Evolutionary conservation across 164 flowering plant species (phyloP), one percentile per base, ranked within the genome.

Genomic region (Vitis rotundifolia): DNA sequence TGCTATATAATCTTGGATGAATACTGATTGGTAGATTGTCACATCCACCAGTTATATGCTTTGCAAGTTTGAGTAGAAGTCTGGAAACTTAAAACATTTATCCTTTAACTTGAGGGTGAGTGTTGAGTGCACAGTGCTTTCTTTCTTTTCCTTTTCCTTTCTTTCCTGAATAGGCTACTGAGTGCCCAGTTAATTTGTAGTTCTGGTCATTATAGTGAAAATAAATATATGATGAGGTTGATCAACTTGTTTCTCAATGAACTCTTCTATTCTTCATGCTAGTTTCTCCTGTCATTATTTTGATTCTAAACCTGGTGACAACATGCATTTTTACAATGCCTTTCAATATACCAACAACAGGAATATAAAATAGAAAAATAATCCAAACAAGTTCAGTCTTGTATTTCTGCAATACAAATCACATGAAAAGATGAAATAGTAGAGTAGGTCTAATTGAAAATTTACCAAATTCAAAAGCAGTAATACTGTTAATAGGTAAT

Each of bases 381-480:
- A 53, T 53, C n/a, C 56, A 13, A 3, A 16, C 3, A 16, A 18
- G 26, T 18, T 19, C 6, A n/a, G 14, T 13, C 0, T 53, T 14
- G 56, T 49, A 3, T 15, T 44, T 47, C 67, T 18, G 31, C 53
- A 18, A 19, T 9, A 19, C 22, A 37, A 37, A 37, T 37, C 44
- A 37, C 44, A 37, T 37, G 22, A 11, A 54, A 26, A 49, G 22
- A 61, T 13, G 1, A 60, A 53, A 64, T 48, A 64, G 62, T 19
- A 22, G 14, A 9, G 37, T 47, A 15, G 68, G 15, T 54, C 9
- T 59, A 8, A 67, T 22, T 18, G 44, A 48, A 55, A 69, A 52
- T 73, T 83, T 73, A 94, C 98, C 92, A 94, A 75, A 80, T 92
- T 92, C 75, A 94, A 66, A 13, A 94, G 92, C 50, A 92, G 84